Evolutionary conservation across 257 asterid genomes (phyloP), one percentile per base, ranked within the genome.

Genomic region (Catharanthus roseus): DNA sequence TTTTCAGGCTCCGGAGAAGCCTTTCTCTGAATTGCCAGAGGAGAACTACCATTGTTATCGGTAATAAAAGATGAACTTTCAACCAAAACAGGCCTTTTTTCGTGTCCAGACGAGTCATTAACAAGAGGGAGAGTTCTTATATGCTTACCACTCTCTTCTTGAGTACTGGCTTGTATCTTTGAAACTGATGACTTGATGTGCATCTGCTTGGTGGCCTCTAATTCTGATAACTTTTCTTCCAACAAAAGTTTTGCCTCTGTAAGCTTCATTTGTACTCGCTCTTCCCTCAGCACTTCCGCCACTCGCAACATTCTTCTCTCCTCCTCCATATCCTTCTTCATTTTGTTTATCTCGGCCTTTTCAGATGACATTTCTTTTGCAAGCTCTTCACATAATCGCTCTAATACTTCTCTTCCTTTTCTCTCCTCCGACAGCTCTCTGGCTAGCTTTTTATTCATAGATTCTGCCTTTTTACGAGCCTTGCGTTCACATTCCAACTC

Each of bases 211-310:
- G 83, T n/a, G 18, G 57, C 67, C 44, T 83, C 85, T 71, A 90
- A 21, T 73, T 90, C 86, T 0, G 74, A 68, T 2, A 90, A 24
- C 77, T 80, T 92, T 57, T 88, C 91, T 61, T 92, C 98, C 53
- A 92, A 33, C 75, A 87, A 45, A 68, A 67, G 51, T 51, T 82
- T 90, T 0, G 97, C 96, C 44, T 88, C 97, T 0, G 82, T 74
- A 0, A 90, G 95, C 79, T 92, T 92, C 98, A 90, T 92, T 60
- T 88, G 93, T 36, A 92, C 89, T 21, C 98, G 83, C 47, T 92
- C 98, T 36, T 92, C 98, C 45, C 98, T 82, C 70, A 92, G 71
- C 11, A 88, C 86, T 82, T 92, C 97, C 0, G 96, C 90, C 34
- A 86, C 78, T 0, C 91, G 88, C n/a, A 92, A 64, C 98, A 92